Base-by-base conservation (phyloP, 2,329 filamentous ascomycete species). In the Venturia aucupariae region DNA sequence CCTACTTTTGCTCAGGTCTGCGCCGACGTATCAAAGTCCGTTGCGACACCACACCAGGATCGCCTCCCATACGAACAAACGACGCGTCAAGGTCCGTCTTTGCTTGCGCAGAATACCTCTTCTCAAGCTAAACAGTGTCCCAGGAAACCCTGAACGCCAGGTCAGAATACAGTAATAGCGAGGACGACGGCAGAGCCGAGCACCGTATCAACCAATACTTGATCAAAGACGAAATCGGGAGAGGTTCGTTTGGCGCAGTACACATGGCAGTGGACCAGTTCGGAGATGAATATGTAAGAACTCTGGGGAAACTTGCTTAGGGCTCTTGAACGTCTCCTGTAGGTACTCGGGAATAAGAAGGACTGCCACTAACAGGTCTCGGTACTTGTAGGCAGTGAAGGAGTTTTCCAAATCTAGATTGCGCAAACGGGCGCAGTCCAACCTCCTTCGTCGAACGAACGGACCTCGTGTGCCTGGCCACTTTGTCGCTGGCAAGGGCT, bases 371-470 rank as follows among this genome's bases (percentile, higher is more conserved):
- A 66, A 67, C 68, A 69, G 66, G 63, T 63, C 60, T 38, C 15
- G 59, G 59, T 60, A 22, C 64, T 61, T 66, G 24, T 72, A 96
- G 92, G 93, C 94, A 65, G 86, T 97, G 73, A 99, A 99, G 76
- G 92, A 97, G 72, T 97, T 99, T 76, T 97, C 93, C 66, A 99
- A 99, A 74, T 86, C 90, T 2, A 86, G 92, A 42, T 80, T 99
- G 64, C 86, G 92, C 61, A 96, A 93, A 78, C 89, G 92, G 64
- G 91, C 90, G 19, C 92, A 97, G 73, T 96, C 92, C 15, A 89
- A 94, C 74, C 86, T 97, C 66, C 82, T 99, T 57, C 87, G 87
- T 66, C 81, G 83, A 67, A 85, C 86, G 22, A 81, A 83, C 68
- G 78, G 77, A 24, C 75, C 76, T 42, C 79, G 80, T 67, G 78